Conservation (phyloP, 2,329 filamentous ascomycete genomes). For the Paecilomyces formosus region DNA sequence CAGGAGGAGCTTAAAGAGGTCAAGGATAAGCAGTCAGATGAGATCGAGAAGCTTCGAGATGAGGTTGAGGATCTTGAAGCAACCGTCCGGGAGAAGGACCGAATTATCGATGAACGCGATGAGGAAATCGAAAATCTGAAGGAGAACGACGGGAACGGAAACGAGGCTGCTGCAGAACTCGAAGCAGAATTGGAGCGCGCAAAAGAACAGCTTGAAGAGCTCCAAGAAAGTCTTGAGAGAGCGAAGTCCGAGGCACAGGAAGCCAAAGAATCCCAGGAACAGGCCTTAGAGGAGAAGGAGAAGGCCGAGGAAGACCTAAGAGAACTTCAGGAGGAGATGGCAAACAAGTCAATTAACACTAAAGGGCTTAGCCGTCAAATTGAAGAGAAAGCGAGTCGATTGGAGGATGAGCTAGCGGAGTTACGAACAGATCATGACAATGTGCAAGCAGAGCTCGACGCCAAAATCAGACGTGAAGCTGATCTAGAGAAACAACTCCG, state of each 20-base stretch:
- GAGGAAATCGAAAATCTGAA: constrained; percentile 66
- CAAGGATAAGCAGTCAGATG: constrained; percentile 48
- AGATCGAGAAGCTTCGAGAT: constrained; percentile 61
- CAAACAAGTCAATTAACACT: constrained; percentile 69
- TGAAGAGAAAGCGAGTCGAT: constrained; percentile 59
- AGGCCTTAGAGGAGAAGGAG: constrained; percentile 46
- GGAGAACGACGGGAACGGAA: constrained; percentile 36
- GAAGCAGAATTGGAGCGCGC: constrained; percentile 43
- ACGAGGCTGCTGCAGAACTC: constrained; percentile 37
- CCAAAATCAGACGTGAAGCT: constrained; percentile 34
- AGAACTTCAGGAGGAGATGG: constrained; percentile 65
- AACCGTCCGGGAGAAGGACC: constrained; percentile 68
- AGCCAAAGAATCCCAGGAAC: constrained; percentile 37
- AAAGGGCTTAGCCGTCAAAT: constrained; percentile 68
- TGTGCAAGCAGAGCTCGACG: constrained; percentile 37
- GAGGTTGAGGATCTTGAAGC: constrained; percentile 70
- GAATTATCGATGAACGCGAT: constrained; percentile 63
- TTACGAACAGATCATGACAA: constrained; percentile 39
- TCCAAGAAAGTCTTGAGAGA: constrained; percentile 35
- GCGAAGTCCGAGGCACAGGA: constrained; percentile 29
- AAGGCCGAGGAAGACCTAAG: constrained; percentile 49
- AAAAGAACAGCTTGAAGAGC: constrained; percentile 35
- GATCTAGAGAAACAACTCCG: constrained; percentile 46
- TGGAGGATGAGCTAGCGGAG: constrained; percentile 59
- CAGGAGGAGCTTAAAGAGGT: constrained; percentile 51